These are phyloP conservation scores for Nemania bipapillata DNA, from an alignment of 2,329 filamentous ascomycete genomes.

Conservation along the genomic window DNA sequence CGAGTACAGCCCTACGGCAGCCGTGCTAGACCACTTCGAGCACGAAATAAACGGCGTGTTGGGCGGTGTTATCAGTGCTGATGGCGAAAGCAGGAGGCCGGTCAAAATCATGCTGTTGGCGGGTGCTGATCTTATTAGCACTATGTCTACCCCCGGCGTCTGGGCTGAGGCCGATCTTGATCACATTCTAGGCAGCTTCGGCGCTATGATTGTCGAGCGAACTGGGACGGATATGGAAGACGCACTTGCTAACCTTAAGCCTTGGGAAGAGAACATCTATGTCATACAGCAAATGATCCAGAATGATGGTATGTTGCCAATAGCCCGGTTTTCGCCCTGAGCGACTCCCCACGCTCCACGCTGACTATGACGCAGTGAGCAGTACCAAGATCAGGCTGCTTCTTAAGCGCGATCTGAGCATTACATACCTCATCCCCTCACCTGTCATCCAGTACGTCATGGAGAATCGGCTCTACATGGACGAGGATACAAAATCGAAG, in stretches of 20 bases:
- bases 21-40: conserved; percentile 90
- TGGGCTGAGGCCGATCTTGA: conserved; percentile 88
- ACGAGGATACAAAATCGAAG: conserved; percentile 46
- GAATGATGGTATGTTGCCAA: conserved; percentile 67
- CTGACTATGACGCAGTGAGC: conserved; percentile 63
- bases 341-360: conserved; percentile 16
- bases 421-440: conserved; percentile 79
- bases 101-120: conserved; percentile 84
- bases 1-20: conserved; percentile 86
- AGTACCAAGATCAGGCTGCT: conserved; percentile 77
- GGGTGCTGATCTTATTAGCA: conserved; percentile 79
- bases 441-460: conserved; percentile 74
- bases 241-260: conserved; percentile 81
- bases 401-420: conserved; percentile 80
- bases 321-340: neutral
- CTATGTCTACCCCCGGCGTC: conserved; percentile 76
- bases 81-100: conserved; percentile 71
- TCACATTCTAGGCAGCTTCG: conserved; percentile 85
- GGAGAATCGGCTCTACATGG: conserved; percentile 69
- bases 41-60: conserved; percentile 85
- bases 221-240: conserved; percentile 89
- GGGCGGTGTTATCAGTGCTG: conserved; percentile 75
- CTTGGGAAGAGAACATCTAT: conserved; percentile 86
- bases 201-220: conserved; percentile 84
- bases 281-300: conserved; percentile 89